A percentile compares a stretch with the other conserved stretches of the same genome.
Conservation (phyloP, 73 alveolate genomes). For the Stentor roeselii region DNA sequence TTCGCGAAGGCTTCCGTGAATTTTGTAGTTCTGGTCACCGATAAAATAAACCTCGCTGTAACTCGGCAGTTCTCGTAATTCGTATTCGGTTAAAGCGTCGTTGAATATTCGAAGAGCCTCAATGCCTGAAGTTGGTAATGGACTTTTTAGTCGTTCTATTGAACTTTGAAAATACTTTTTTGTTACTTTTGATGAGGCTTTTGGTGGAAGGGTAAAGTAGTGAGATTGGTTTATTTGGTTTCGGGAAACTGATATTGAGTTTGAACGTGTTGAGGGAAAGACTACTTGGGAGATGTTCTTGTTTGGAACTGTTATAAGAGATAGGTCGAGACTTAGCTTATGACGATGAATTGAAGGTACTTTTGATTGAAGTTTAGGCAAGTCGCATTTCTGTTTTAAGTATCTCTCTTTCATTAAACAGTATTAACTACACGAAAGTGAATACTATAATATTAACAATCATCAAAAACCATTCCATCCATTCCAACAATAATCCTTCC, state of each 20-base stretch:
- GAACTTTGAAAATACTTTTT: neutral
- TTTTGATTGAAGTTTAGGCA: too few species aligned
- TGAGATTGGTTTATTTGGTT: neutral
- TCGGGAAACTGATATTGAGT: neutral
- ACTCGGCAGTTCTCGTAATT: neutral
- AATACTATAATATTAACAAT: too few species aligned
- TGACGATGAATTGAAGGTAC: neutral
- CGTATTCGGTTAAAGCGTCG: neutral
- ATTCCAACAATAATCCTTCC: too few species aligned
- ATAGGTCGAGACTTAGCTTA: neutral
- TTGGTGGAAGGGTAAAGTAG: neutral
- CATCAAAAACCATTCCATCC: too few species aligned
- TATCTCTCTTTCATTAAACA: too few species aligned
- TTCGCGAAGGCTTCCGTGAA: constrained; percentile 11
- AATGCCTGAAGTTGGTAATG: neutral
- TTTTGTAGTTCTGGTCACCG: neutral
- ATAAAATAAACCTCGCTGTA: neutral
- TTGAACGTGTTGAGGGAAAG: neutral
- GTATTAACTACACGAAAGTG: too few species aligned
- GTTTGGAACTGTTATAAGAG: neutral
- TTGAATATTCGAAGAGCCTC: neutral
- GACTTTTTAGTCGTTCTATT: neutral
- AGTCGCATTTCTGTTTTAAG: too few species aligned
- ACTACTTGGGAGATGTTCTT: neutral
- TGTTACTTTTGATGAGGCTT: neutral